A percentile compares a stretch with the other conserved stretches of the same genome.
Conservation (phyloP, 495 filamentous ascomycete species). For the Podospora comata region DNA sequence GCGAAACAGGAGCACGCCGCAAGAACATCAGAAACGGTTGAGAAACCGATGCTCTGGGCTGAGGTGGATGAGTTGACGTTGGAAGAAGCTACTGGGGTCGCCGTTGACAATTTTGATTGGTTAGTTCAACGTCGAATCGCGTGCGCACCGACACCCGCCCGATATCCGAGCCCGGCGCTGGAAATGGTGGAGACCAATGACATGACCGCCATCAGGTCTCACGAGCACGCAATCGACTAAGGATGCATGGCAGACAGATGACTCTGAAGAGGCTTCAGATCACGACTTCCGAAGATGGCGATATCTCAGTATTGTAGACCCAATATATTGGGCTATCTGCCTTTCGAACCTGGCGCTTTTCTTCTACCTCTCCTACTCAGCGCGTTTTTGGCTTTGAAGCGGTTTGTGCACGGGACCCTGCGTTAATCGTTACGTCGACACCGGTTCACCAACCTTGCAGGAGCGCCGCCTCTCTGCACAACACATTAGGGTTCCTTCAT, state of each 20-base stretch:
- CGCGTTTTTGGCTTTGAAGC: background rate
- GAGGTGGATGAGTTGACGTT: background rate
- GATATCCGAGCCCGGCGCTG: background rate
- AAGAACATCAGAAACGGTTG: too few relatives aligned
- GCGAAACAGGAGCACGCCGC: too few relatives aligned
- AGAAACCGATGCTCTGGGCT: too few relatives aligned
- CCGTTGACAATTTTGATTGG: background rate
- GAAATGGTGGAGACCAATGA: slow-evolving; percentile 7
- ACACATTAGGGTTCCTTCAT: background rate
- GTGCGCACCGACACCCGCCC: background rate
- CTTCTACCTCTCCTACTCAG: background rate
- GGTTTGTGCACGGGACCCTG: background rate
- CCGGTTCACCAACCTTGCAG: background rate
- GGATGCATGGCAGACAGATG: background rate
- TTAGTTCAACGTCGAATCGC: background rate
- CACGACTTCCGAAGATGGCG: background rate
- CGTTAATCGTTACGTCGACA: background rate
- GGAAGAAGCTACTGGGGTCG: background rate
- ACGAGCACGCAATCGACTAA: slow-evolving; percentile 11
- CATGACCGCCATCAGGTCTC: slow-evolving; percentile 3
- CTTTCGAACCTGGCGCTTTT: background rate
- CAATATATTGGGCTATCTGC: background rate
- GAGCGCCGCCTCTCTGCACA: background rate
- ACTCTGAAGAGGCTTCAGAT: background rate
- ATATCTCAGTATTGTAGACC: background rate